Evolutionary conservation across 139 green algal species (phyloP).

Genomic region (Dunaliella primolecta): DNA sequence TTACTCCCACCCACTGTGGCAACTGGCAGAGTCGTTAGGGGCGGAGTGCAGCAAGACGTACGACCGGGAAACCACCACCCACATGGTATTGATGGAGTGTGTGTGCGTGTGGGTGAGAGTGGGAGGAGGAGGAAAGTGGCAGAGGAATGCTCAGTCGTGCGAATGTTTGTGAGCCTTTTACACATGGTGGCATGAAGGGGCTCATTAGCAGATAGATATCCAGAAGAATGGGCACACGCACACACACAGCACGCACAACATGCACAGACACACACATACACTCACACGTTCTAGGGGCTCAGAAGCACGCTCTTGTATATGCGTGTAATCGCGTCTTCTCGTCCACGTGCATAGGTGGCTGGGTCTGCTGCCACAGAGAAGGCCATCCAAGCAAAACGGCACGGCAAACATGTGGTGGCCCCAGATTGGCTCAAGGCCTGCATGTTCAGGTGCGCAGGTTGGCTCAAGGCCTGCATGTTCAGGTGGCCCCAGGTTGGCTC

Average conservation of each 20-base stretch:
- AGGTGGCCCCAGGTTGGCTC: conserved; percentile 2
- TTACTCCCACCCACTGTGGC: conserved; percentile 69
- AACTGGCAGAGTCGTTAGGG: conserved; percentile 67
- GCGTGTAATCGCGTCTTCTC: background rate
- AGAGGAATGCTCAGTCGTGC: conserved; percentile 4
- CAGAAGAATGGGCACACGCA: background rate
- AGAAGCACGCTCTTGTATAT: too few relatives aligned
- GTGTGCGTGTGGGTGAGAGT: too few relatives aligned
- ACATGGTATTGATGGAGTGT: too few relatives aligned
- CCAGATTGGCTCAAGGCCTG: conserved; percentile 14
- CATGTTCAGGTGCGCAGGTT: conserved; percentile 10
- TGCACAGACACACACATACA: background rate
- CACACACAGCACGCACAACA: too few relatives aligned
- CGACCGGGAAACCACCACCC: conserved; percentile 15
- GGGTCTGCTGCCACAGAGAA: conserved; percentile 29
- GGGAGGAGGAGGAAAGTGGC: too few relatives aligned
- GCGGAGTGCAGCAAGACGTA: conserved; percentile 44
- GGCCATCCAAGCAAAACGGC: background rate
- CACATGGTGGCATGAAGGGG: background rate
- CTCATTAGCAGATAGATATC: too few relatives aligned
- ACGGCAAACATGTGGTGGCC: conserved; percentile 14
- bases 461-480: conserved; percentile 5
- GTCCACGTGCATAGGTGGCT: conserved; percentile 19
- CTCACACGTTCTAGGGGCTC: background rate
- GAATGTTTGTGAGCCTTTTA: background rate